Percentiles rank a stretch among this genome's conserved stretches.
Evolutionary conservation across 495 filamentous ascomycete genomes (phyloP).

Genomic region (Astrothelium macrocarpum): DNA sequence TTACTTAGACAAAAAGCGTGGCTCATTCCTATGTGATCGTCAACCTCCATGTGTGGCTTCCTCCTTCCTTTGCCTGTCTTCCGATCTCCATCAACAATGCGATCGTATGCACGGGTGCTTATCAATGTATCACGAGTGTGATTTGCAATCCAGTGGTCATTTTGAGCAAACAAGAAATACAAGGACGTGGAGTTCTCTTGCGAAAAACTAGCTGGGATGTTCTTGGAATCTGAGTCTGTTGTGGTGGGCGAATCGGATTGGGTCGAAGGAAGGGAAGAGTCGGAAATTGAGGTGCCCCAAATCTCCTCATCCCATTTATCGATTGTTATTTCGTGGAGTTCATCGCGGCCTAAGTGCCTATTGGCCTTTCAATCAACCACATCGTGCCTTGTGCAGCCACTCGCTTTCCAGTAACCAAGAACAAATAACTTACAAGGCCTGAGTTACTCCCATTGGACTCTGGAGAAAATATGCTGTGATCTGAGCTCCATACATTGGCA

Average conservation of each 20-base stretch:
- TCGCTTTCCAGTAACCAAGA: not conserved
- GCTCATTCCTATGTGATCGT: slow-evolving; percentile 57
- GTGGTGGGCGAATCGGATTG: slow-evolving; percentile 15
- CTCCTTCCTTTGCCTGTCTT: slow-evolving; percentile 26
- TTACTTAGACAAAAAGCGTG: slow-evolving; percentile 77
- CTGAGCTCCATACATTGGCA: slow-evolving; percentile 47
- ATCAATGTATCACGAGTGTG: slow-evolving; percentile 68
- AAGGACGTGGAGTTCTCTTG: slow-evolving; percentile 28
- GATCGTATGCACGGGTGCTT: slow-evolving; percentile 35
- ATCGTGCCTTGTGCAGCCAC: not conserved
- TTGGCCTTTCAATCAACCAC: not conserved
- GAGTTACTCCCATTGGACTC: slow-evolving; percentile 17
- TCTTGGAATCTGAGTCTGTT: no score
- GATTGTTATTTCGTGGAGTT: slow-evolving; percentile 64
- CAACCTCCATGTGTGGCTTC: slow-evolving; percentile 61
- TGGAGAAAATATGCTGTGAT: slow-evolving; percentile 53
- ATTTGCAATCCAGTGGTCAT: slow-evolving; percentile 77
- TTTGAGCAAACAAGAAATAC: slow-evolving; percentile 67
- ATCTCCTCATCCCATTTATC: slow-evolving; percentile 73
- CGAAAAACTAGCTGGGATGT: not conserved
- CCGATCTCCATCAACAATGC: slow-evolving; percentile 10
- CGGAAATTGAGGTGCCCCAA: slow-evolving; percentile 49
- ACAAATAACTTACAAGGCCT: slow-evolving; percentile 45
- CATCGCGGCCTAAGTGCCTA: slow-evolving; percentile 58
- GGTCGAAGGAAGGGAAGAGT: slow-evolving; percentile 13